Percentiles rank a stretch among this genome's conserved stretches.
Conservation (phyloP, 2,329 filamentous ascomycete species). For the Rhinocladiella similis region DNA sequence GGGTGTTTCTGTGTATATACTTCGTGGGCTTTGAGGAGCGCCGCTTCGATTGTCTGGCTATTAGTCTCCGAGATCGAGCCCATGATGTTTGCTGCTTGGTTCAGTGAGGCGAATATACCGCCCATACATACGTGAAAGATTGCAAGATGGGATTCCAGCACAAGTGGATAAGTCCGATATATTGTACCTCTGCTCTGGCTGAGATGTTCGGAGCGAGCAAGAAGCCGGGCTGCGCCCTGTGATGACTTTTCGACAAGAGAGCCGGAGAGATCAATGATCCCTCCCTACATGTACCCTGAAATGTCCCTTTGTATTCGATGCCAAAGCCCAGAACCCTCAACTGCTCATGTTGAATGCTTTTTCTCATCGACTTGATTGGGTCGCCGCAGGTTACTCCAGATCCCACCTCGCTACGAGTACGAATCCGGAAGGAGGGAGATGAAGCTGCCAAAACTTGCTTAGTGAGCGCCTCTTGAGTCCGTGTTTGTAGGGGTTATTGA, state of each 20-base stretch:
- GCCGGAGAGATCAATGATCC: not conserved
- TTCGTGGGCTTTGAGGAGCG: constrained; percentile 15
- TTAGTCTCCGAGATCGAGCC: constrained; percentile 14
- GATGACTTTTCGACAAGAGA: not conserved
- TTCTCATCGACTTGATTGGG: not conserved
- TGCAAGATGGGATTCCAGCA: not conserved
- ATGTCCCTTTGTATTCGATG: too few species aligned
- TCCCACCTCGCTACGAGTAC: not conserved
- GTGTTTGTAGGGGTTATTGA: too few species aligned
- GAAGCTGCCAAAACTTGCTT: too few species aligned
- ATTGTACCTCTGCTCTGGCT: not conserved
- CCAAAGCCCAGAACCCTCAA: too few species aligned
- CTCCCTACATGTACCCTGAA: too few species aligned
- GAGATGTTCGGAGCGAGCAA: not conserved
- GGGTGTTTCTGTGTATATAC: constrained; percentile 14
- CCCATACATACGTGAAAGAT: not conserved
- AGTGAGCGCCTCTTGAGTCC: too few species aligned
- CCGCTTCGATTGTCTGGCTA: not conserved
- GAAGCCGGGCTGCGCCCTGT: not conserved
- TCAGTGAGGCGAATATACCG: not conserved
- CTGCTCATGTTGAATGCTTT: too few species aligned
- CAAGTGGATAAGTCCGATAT: not conserved
- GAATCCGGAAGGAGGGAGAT: too few species aligned
- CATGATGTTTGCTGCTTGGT: constrained; percentile 8
- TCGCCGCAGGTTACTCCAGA: not conserved